Evolutionary conservation across 108 stramenopile genomes (phyloP), one percentile per base, ranked within the genome.

Genomic region (Schizochytrium sp.): DNA sequence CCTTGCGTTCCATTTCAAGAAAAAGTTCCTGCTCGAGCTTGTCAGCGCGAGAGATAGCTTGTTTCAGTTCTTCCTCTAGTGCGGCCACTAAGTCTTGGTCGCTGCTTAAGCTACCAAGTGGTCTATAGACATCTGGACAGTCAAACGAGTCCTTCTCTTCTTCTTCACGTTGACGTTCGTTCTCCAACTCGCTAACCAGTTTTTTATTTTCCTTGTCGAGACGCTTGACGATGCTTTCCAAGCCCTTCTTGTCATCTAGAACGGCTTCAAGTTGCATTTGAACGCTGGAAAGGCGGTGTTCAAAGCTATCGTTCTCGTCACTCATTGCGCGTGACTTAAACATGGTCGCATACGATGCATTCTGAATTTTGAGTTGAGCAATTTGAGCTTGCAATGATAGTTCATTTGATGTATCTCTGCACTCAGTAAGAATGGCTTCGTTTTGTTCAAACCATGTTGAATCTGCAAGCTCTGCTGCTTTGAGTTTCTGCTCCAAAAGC

Each of bases 1-100:
- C 76, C 47, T 83, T 49, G 50, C 53, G 47, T 53, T 83, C 76
- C 76, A 83, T 7, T 28, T 83, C 50, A 3, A 83, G 2, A 83
- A 83, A 83, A 10, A 83, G 28, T 28, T 83, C 76, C n/a, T 83
- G 76, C 76, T 83, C 76, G 5, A 83, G 76, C 8, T 49, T 83
- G 76, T 83, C 76, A n/a, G 76, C 76, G 8, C 76, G 76, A 5
- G n/a, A n/a, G 55, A 55, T 83, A 19, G 76, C 76, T 5, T 49
- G 50, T 2, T 55, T 49, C 1, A 83, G 76, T 40, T 83, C 76
- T 8, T 12, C 47, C 28, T 83, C 50, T 8, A 83, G 76, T 5
- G 76, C 76, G 47, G 3, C 76, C 28, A 83, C 47, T 2, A 83
- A 40, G 53, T 83, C 76, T 53, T 55, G 40, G 1, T 17, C 17